Conservation (phyloP, 2,329 filamentous ascomycete genomes). For the Alternaria burnsii region DNA sequence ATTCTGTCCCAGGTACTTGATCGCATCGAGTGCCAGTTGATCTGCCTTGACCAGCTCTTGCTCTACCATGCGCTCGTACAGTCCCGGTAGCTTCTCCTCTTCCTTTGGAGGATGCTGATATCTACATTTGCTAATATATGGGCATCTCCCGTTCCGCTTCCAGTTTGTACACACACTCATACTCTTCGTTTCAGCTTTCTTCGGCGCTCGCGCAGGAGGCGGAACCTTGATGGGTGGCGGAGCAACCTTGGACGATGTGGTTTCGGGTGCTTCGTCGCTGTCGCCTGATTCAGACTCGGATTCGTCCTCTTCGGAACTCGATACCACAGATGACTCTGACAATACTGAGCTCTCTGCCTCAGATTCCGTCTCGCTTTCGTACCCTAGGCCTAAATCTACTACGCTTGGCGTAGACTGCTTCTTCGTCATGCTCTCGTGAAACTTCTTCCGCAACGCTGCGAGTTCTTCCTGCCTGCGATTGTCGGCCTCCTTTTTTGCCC, state of each 20-base stretch:
- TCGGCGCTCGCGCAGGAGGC: slow-evolving; percentile 16
- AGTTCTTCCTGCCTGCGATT: slow-evolving; percentile 32
- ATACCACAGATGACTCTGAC: slow-evolving; percentile 45
- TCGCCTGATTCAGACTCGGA: slow-evolving; percentile 37
- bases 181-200: slow-evolving; percentile 15
- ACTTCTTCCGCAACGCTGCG: slow-evolving; percentile 45
- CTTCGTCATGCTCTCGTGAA: slow-evolving; percentile 43
- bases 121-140: slow-evolving; percentile 35
- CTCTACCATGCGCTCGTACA: slow-evolving; percentile 52
- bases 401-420: slow-evolving; percentile 22
- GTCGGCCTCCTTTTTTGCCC: slow-evolving; percentile 4
- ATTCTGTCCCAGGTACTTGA: slow-evolving; percentile 56
- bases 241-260: slow-evolving; percentile 48
- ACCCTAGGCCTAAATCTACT: slow-evolving; percentile 42
- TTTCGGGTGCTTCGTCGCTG: slow-evolving; percentile 44
- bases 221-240: slow-evolving; percentile 25
- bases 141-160: slow-evolving; percentile 40
- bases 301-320: slow-evolving; percentile 39
- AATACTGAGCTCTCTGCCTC: slow-evolving; percentile 35
- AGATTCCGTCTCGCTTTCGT: slow-evolving; percentile 40
- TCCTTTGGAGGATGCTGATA: slow-evolving; percentile 36
- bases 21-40: slow-evolving; percentile 54
- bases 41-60: slow-evolving; percentile 57
- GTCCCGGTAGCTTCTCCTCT: slow-evolving; percentile 24
- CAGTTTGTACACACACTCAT: slow-evolving; percentile 34